Base-by-base conservation (phyloP, 768 basidiomycete genomes). In the Agrocybe chaxingu region DNA sequence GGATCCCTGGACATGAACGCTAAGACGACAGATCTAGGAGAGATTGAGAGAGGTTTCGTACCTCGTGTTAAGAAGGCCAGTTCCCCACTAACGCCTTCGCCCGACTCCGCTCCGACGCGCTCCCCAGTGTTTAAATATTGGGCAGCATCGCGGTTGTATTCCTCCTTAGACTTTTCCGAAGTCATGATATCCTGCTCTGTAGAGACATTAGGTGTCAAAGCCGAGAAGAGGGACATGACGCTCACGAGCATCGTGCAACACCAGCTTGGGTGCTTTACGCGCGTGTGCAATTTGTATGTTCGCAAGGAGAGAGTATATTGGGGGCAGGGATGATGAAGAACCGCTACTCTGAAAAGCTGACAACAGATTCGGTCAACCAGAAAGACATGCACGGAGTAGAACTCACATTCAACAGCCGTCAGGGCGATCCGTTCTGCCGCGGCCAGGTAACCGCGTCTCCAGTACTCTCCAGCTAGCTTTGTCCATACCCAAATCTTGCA, bases 381-480 rank as follows among this genome's bases (percentile, higher is more conserved):
- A 53, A 48, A 13, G 18, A 30, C 40, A 33, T 16, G 42, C 48
- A 37, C 38, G 51, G 36, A 69, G 75, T 47, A 57, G 82, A 41
- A 71, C 82, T 54, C 62, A 89, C 89, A 78, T 57, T 83, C 80
- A 35, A 83, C 72, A 11, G 85, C 93, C 43, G 79, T 74, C 31
- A 72, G 67, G 29, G 85, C 83, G 42, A 95, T 85, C 56, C 79
- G 81, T 66, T 93, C 87, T 9, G 92, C 92, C 7, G 82, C 85
- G 19, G 83, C 80, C 43, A 89, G 70, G 55, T 83, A 79, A 0
- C 87, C 89, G 57, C 83, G 78, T 54, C 87, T 72, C 88, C 92
- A 92, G 61, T 96, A 95, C 68, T 95, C 93, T 11, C 82, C 84
- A 7, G 92, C 92, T 16, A 95, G 75, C 54, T 82, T 83, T 1